A percentile compares a stretch with the other conserved stretches of the same genome.
Evolutionary conservation across 768 basidiomycete species (phyloP).

Genomic region (Suillus bovinus): DNA sequence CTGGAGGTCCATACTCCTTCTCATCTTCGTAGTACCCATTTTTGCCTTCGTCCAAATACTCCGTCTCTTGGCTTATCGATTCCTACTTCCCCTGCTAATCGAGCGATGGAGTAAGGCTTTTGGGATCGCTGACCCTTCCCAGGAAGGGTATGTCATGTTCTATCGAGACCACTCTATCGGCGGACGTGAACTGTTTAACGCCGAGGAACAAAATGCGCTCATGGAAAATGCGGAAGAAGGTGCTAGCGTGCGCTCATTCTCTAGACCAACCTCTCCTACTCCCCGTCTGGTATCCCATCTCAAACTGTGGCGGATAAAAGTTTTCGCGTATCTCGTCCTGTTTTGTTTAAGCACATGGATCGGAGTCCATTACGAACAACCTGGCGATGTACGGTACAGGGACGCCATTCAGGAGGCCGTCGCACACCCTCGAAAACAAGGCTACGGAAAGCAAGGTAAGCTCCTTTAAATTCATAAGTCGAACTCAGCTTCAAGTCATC

Average conservation of each 20-base stretch:
- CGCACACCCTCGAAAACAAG: slow-evolving; percentile 7
- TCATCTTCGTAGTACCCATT: slow-evolving; percentile 5
- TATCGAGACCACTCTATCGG: neutral
- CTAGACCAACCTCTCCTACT: slow-evolving; percentile 5
- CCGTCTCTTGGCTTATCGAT: slow-evolving; percentile 2
- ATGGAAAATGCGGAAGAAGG: neutral
- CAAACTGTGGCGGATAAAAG: slow-evolving; percentile 1
- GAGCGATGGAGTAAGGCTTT: neutral
- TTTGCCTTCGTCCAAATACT: slow-evolving; percentile 8
- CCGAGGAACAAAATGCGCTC: slow-evolving; percentile 1
- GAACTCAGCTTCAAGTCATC: neutral
- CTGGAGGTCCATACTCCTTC: slow-evolving; percentile 6
- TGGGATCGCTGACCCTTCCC: neutral
- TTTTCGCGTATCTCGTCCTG: neutral
- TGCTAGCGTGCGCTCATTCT: neutral
- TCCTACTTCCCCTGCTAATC: neutral
- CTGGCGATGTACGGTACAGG: slow-evolving; percentile 14
- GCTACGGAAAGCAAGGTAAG: slow-evolving; percentile 12
- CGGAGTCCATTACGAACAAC: slow-evolving; percentile 12
- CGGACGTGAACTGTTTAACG: neutral
- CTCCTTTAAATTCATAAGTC: neutral
- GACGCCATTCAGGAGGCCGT: slow-evolving; percentile 1
- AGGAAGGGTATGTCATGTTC: slow-evolving; percentile 7
- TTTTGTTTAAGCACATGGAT: slow-evolving; percentile 8
- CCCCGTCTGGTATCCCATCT: neutral